These are phyloP conservation scores for Chrysoporthe austroafricana DNA, from an alignment of 2,329 filamentous ascomycete genomes.

Conservation along the genomic window DNA sequence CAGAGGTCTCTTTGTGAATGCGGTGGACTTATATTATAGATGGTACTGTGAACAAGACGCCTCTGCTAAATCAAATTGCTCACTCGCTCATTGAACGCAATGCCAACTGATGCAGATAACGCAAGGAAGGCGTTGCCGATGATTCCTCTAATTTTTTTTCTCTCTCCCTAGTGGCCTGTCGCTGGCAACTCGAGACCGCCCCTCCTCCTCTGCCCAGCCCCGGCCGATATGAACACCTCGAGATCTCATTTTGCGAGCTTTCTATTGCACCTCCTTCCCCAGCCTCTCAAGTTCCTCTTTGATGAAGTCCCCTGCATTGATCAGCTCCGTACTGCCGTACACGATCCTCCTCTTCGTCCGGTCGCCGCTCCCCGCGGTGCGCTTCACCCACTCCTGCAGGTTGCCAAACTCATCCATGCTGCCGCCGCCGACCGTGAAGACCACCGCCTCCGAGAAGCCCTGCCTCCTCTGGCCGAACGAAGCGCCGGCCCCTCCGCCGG, in stretches of 20 bases:
- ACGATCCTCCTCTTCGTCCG: conserved; percentile 79
- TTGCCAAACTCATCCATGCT: conserved; percentile 99
- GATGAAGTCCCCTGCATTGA: conserved; percentile 71
- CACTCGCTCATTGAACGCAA: not conserved
- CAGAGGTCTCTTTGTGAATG: not conserved
- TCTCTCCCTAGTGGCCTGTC: not conserved
- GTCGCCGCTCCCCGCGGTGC: conserved; percentile 64
- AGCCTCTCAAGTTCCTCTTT: conserved; percentile 65
- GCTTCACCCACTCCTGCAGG: conserved; percentile 90
- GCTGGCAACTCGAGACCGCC: not conserved
- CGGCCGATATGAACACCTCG: not conserved
- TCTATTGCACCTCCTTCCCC: conserved; percentile 55
- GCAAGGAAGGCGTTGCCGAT: not conserved
- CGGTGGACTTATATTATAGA: not conserved
- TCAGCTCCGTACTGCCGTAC: conserved; percentile 88
- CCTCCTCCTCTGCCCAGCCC: not conserved
- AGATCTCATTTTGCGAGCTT: not conserved
- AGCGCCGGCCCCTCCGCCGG: conserved; percentile 68
- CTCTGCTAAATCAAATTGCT: not conserved
- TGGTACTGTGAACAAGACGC: not conserved
- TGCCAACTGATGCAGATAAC: not conserved
- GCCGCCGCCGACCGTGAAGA: conserved; percentile 94
- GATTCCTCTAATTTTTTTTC: not conserved
- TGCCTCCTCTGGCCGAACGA: conserved; percentile 91
- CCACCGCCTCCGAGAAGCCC: conserved; percentile 85